A percentile compares a stretch with the other conserved stretches of the same genome.
Evolutionary conservation across 116 monocot genomes (phyloP).

Genomic region (Iris pallida): DNA sequence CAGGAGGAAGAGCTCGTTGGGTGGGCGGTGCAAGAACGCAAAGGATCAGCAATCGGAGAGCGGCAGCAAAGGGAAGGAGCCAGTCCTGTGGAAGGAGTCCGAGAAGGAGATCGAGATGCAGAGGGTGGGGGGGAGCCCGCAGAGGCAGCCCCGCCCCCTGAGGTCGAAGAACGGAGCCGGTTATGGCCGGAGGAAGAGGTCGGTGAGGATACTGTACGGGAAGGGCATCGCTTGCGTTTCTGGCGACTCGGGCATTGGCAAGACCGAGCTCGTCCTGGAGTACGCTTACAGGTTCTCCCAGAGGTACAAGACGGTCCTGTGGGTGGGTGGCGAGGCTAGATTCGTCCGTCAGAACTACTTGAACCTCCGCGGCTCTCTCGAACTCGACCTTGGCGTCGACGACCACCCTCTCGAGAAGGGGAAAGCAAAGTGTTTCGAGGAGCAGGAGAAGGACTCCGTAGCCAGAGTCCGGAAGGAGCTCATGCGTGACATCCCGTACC

Average conservation of each 20-base stretch:
- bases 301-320: conserved; percentile 85
- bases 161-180: conserved; percentile 33
- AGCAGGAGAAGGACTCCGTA: conserved; percentile 84
- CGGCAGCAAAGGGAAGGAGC: conserved; percentile 69
- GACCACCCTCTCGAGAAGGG: conserved; percentile 52
- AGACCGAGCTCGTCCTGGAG: conserved; percentile 77
- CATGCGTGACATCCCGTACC: conserved; percentile 68
- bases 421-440: conserved; percentile 68
- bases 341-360: conserved; percentile 81
- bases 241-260: conserved; percentile 88
- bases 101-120: conserved; percentile 89
- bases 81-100: conserved; percentile 78
- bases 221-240: conserved; percentile 89
- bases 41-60: conserved; percentile 39
- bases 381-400: conserved; percentile 61
- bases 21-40: conserved; percentile 15
- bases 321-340: conserved; percentile 77
- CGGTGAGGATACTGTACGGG: conserved; percentile 51
- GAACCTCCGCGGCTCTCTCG: conserved; percentile 55
- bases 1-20: conserved; percentile 31
- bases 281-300: conserved; percentile 78
- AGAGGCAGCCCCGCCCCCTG: conserved; percentile 18
- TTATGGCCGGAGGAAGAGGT: conserved; percentile 37
- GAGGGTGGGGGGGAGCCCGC: conserved; percentile 34
- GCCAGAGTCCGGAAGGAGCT: conserved; percentile 67